Conservation (phyloP, 495 filamentous ascomycete species). For the Daldinia childiae region DNA sequence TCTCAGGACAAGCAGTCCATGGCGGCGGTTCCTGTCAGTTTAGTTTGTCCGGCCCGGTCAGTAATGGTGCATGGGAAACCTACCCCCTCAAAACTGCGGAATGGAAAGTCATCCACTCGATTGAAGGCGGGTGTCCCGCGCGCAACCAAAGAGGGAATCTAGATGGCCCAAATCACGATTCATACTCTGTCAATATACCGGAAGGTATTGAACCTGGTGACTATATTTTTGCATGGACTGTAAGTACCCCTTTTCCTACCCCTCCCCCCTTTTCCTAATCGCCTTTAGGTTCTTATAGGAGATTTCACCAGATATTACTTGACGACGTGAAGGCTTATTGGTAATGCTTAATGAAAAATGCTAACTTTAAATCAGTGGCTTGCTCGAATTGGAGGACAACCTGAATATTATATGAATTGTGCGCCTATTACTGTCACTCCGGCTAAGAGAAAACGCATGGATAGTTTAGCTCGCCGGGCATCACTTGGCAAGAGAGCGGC, state of each 20-base stretch:
- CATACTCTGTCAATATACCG: conserved; percentile 68
- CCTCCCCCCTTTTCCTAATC: neutral
- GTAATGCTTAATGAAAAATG: neutral
- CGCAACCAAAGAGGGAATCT: conserved; percentile 55
- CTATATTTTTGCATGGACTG: conserved; percentile 77
- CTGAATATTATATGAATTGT: conserved; percentile 85
- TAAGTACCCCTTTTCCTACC: conserved; percentile 10
- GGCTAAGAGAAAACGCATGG: conserved; percentile 16
- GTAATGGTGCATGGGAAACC: conserved; percentile 61
- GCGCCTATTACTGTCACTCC: conserved; percentile 70
- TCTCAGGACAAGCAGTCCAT: conserved; percentile 73
- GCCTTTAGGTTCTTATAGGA: too few relatives aligned
- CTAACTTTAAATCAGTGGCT: conserved; percentile 36
- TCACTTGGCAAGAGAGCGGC: conserved; percentile 5
- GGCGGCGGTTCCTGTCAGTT: conserved; percentile 91
- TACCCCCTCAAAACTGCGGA: conserved; percentile 61
- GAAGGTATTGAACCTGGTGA: conserved; percentile 62
- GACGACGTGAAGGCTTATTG: neutral
- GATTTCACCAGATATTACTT: too few relatives aligned
- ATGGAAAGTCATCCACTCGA: conserved; percentile 85
- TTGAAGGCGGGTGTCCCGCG: conserved; percentile 80
- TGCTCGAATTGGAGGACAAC: conserved; percentile 33
- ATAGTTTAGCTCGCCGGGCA: conserved; percentile 10
- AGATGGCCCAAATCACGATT: conserved; percentile 41
- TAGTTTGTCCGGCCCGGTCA: conserved; percentile 63